Conservation (phyloP, 2,329 filamentous ascomycete genomes). For the Fragosphaeria purpurea region DNA sequence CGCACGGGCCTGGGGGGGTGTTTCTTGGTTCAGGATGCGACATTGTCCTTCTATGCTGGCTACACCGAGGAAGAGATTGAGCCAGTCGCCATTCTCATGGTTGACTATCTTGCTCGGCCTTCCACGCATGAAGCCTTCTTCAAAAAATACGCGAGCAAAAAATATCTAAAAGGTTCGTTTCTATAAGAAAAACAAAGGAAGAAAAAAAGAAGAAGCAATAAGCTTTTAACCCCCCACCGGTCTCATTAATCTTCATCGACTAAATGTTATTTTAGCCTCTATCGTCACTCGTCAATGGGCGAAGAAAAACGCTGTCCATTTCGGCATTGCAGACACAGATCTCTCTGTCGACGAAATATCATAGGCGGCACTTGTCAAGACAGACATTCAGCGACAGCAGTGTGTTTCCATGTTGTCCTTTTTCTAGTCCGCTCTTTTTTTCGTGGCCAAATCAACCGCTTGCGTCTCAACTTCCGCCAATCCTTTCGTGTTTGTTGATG, state of each 20-base stretch:
- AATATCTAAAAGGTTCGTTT: slow-evolving; percentile 86
- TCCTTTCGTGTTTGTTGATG: too few relatives aligned
- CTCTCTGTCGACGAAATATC: slow-evolving; percentile 40
- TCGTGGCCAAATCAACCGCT: too few relatives aligned
- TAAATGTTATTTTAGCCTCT: slow-evolving; percentile 50
- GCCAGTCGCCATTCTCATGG: slow-evolving; percentile 86
- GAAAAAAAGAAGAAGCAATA: too few relatives aligned
- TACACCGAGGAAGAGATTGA: slow-evolving; percentile 90
- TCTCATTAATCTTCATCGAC: too few relatives aligned
- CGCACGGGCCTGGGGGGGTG: too few relatives aligned
- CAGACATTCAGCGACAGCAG: too few relatives aligned
- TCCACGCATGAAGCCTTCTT: slow-evolving; percentile 96
- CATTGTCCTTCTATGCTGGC: slow-evolving; percentile 80
- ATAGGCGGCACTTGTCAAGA: slow-evolving; percentile 3
- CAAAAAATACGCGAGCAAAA: slow-evolving; percentile 99
- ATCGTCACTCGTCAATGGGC: slow-evolving; percentile 89
- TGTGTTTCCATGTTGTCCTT: background rate
- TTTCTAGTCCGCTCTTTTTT: background rate
- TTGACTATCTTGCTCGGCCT: slow-evolving; percentile 87
- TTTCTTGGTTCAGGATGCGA: slow-evolving; percentile 53
- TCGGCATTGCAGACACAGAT: slow-evolving; percentile 42
- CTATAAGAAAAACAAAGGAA: too few relatives aligned
- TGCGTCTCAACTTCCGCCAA: too few relatives aligned
- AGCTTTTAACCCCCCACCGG: too few relatives aligned
- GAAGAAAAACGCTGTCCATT: slow-evolving; percentile 60